Base-by-base conservation (phyloP, 768 basidiomycete species). In the Tricholoma terreum region DNA sequence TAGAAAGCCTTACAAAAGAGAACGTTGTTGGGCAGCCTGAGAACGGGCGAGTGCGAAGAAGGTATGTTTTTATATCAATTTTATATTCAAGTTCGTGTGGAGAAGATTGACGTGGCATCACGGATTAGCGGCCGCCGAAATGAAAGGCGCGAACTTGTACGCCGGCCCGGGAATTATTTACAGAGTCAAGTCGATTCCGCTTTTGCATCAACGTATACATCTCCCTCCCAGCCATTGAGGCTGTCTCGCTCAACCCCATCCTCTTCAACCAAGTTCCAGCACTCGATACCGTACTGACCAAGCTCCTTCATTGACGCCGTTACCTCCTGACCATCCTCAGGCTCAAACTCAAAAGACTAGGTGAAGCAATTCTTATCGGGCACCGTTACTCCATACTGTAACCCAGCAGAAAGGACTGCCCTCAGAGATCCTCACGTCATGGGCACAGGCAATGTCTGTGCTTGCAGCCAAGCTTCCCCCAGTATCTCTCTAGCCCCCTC, bases 91-190 rank as follows among this genome's bases (percentile, higher is more conserved):
- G n/a, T 43, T 43, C 3, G 7, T n/a, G 3, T 17, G 3, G 2
- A 30, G 3, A 31, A 31, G 12, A 27, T 7, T 24, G 21, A 24
- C 12, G 14, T 43, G 43, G 4, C 24, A 14, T 27, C 45, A 12
- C 62, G 92, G 89, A 73, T 80, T 5, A 75, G 84, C n/a, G n/a
- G n/a, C n/a, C n/a, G n/a, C n/a, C 31, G 90, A 92, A 64, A 52
- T 93, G 52, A 87, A 84, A 64, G 92, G 92, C 0, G 87, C 82
- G 1, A 75, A 93, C n/a, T n/a, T n/a, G n/a, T 71, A 78, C 78
- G 1, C 75, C 74, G 2, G 92, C n/a, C n/a, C n/a, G n/a, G n/a
- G n/a, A n/a, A n/a, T n/a, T n/a, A 93, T 65, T 71, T 96, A 42
- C 77, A 79, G 58, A 81, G 85, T 0, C 89, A 92, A 66, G 78